Evolutionary conservation across 768 basidiomycete species (phyloP).

Genomic region (Leccinum arenicola): DNA sequence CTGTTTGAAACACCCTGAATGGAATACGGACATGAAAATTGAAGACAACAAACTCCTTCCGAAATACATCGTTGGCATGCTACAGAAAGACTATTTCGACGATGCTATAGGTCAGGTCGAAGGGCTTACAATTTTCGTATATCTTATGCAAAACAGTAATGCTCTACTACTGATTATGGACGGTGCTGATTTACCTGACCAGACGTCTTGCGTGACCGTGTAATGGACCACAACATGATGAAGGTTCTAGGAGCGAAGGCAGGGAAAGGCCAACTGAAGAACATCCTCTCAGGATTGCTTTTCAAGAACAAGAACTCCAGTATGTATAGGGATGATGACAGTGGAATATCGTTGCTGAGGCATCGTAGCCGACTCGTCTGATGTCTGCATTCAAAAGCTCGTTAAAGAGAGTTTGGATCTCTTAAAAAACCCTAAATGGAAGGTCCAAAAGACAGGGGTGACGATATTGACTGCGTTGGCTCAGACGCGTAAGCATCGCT

Average conservation of each 20-base stretch:
- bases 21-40: conserved; percentile 9
- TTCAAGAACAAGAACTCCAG: conserved; percentile 12
- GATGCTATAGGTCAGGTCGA: conserved; percentile 22
- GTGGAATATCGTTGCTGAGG: no score
- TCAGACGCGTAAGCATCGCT: conserved; percentile 13
- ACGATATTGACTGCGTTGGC: conserved; percentile 21
- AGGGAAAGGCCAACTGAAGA: conserved; percentile 8
- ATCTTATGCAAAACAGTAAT: conserved; percentile 22
- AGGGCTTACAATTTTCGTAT: conserved; percentile 22
- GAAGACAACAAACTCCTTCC: conserved; percentile 1
- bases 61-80: conserved; percentile 19
- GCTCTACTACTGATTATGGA: background rate
- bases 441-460: conserved; percentile 21
- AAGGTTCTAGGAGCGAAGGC: conserved; percentile 17
- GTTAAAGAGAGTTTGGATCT: conserved; percentile 9
- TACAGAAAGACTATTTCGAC: conserved; percentile 23
- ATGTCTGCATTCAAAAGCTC: conserved; percentile 1
- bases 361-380: background rate
- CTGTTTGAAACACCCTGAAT: conserved; percentile 4
- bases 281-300: conserved; percentile 22
- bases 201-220: conserved; percentile 16
- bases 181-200: background rate
- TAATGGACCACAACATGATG: conserved; percentile 14
- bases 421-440: conserved; percentile 8
- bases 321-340: background rate